A percentile compares a stretch with the other conserved stretches of the same genome.
Conservation (phyloP, 306 rosid genomes). For the Urtica urens region DNA sequence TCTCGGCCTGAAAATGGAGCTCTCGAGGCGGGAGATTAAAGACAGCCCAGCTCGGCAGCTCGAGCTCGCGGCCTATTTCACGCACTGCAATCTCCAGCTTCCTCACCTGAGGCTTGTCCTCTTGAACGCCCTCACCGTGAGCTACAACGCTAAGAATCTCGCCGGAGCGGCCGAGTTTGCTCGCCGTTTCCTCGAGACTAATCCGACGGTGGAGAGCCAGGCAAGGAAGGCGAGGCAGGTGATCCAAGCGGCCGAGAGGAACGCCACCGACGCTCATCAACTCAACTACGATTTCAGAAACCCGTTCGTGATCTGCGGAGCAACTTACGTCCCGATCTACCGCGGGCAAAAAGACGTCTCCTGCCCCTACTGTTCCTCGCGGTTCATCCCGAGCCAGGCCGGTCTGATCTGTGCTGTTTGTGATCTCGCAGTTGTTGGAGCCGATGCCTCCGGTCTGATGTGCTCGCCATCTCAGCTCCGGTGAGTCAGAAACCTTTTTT, state of each 20-base stretch:
- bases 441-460: constrained; percentile 83
- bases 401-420: constrained; percentile 73
- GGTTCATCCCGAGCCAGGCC: constrained; percentile 74
- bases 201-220: constrained; percentile 69
- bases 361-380: constrained; percentile 81
- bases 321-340: constrained; percentile 78
- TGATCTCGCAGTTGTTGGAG: constrained; percentile 75
- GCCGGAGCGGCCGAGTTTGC: constrained; percentile 81
- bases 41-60: constrained; percentile 63
- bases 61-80: constrained; percentile 95
- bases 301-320: constrained; percentile 85
- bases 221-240: constrained; percentile 83
- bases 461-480: constrained; percentile 82
- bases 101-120: constrained; percentile 90
- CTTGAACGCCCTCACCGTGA: constrained; percentile 54
- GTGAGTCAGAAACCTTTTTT: constrained; percentile 30
- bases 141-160: constrained; percentile 76
- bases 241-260: constrained; percentile 83
- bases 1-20: constrained; percentile 69
- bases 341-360: constrained; percentile 79
- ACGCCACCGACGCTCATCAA: constrained; percentile 55
- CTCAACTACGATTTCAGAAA: constrained; percentile 83
- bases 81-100: constrained; percentile 83
- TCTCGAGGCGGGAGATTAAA: constrained; percentile 61
- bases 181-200: constrained; percentile 74